phyloP scores from a whole-genome alignment of 1,139 yeast genomes.

The Yamadazyma atmosphaerica region DNA sequence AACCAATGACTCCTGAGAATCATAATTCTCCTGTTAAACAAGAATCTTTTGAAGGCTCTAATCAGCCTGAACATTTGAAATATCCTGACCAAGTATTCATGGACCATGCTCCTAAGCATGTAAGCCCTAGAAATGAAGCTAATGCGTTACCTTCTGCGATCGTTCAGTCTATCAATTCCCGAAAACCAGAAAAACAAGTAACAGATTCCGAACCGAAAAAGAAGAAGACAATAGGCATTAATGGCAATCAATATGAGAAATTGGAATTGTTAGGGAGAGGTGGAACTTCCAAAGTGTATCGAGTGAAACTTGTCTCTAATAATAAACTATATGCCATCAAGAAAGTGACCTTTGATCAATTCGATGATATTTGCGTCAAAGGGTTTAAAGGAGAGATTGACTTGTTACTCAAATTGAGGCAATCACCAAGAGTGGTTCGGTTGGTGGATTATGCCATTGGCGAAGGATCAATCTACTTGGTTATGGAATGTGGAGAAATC shows the following conservation, averaged over 20 bases:
- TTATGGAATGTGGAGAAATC: constrained; percentile 95
- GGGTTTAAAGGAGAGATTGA: constrained; percentile 93
- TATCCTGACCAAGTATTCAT: not conserved
- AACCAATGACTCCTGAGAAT: constrained; percentile 1
- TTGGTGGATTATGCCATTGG: constrained; percentile 72
- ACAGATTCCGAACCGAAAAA: constrained; percentile 14
- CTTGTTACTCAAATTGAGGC: constrained; percentile 58
- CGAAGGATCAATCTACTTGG: constrained; percentile 63
- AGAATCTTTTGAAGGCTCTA: not conserved
- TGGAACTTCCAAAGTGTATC: constrained; percentile 90
- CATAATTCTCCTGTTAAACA: not conserved
- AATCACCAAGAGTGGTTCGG: constrained; percentile 73
- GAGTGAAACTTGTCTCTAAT: constrained; percentile 57
- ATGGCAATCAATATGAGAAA: constrained; percentile 68
- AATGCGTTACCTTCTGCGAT: constrained; percentile 15
- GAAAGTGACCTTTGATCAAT: constrained; percentile 77
- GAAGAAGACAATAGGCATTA: constrained; percentile 39
- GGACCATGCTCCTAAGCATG: not conserved
- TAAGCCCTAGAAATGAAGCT: not conserved
- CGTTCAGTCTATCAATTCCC: constrained; percentile 14
- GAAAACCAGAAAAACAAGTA: constrained; percentile 12
- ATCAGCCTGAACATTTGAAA: not conserved
- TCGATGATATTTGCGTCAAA: constrained; percentile 68
- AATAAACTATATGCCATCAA: constrained; percentile 76
- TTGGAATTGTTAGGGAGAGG: constrained; percentile 86